Evolutionary conservation across 2,329 filamentous ascomycete species (phyloP), one percentile per base, ranked within the genome.

Genomic region (Gyromitra esculenta): DNA sequence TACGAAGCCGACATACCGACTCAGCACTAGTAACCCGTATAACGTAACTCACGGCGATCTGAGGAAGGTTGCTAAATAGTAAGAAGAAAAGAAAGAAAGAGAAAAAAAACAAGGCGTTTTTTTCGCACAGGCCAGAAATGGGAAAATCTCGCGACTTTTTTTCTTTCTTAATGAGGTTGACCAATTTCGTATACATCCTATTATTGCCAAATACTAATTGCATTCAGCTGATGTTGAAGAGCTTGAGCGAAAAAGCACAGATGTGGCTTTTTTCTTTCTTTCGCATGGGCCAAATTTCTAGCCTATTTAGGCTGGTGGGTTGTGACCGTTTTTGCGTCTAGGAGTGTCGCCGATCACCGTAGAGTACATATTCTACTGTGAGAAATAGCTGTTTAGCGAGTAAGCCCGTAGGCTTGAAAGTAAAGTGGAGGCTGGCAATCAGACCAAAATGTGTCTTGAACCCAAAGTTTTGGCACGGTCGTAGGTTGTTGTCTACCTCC

Each of bases 261-360:
- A 31, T 31, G 50, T 31, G 9, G 50, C 43, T 45, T 31, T 31
- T 31, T 31, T 31, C 25, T 31, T 31, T 31, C 25, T 31, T 31
- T 45, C 11, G 43, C 50, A 31, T 54, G 9, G 8, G 8, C 50
- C 8, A 57, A 15, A n/a, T 57, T 31, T 37, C 54, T 57, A 57
- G 54, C 54, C 54, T 37, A 18, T 57, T 57, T 57, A n/a, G 54
- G 54, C 31, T 39, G 54, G 54, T 57, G 54, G 25, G 8, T 37
- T 57, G 25, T 39, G 31, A n/a, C 13, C 13, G 54, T 57, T 57
- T 31, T 57, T 37, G 25, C 48, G 18, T 9, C 48, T 18, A 8
- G 18, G 5, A 6, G 48, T 52, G 48, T 37, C 25, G n/a, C 54
- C n/a, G 31, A 15, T 57, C 31, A 8, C 25, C 31, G 52, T 15